phyloP scores from a whole-genome alignment of 2,329 filamentous ascomycete species.

The Triangularia verruculosa region DNA sequence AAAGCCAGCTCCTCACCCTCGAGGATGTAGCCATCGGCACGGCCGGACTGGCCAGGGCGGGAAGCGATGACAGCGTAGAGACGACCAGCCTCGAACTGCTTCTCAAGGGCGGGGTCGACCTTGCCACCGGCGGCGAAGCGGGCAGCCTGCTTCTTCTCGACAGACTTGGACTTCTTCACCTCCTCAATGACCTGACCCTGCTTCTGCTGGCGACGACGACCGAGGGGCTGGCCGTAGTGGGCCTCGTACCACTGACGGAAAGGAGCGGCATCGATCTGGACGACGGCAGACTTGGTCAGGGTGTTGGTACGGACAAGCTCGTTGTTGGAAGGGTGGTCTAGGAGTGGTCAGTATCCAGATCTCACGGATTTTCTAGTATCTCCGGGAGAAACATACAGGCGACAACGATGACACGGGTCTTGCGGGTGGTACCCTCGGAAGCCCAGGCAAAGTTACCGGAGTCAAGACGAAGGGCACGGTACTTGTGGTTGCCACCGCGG shows the following conservation, averaged over 20 bases:
- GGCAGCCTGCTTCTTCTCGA: constrained; percentile 94
- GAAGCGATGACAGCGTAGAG: constrained; percentile 90
- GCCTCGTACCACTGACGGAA: constrained; percentile 99
- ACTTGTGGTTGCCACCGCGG: constrained; percentile 92
- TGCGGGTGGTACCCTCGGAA: constrained; percentile 96
- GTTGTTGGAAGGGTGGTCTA: constrained; percentile 98
- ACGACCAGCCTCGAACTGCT: constrained; percentile 99
- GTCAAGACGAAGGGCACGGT: constrained; percentile 97
- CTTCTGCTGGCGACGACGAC: constrained; percentile 89
- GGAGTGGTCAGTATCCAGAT: constrained; percentile 13
- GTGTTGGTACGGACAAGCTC: constrained; percentile 99
- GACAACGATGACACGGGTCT: constrained; percentile 98
- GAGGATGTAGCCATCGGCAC: constrained; percentile 94
- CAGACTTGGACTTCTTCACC: constrained; percentile 89
- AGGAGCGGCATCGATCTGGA: constrained; percentile 97
- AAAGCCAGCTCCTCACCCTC: constrained; percentile 99
- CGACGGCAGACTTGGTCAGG: constrained; percentile 96
- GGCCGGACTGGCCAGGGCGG: constrained; percentile 94
- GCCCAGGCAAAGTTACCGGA: constrained; percentile 99
- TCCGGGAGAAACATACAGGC: constrained; percentile 48
- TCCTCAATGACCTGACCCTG: constrained; percentile 64
- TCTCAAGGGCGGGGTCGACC: constrained; percentile 89
- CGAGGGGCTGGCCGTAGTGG: constrained; percentile 90
- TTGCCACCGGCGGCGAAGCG: constrained; percentile 82
- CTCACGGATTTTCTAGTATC: too few relatives aligned